Conservation (phyloP, 805 yeast genomes). For the Yarrowia sp. region DNA sequence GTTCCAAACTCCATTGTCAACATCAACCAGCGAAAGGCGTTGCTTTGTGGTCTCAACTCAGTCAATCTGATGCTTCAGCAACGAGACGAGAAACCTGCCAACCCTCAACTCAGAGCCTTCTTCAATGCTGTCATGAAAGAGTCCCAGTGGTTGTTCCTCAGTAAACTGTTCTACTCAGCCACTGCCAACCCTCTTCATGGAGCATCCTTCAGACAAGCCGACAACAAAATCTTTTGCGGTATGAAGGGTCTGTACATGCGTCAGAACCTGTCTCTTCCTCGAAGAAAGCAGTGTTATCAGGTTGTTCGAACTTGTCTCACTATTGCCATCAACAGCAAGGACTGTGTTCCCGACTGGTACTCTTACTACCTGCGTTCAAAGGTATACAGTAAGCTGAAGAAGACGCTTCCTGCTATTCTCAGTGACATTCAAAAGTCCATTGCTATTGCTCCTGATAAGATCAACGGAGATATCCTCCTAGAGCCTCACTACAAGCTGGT, state of each 20-base stretch:
- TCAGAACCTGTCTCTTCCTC: conserved; percentile 27
- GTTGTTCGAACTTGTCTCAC: conserved; percentile 42
- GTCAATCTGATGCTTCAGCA: conserved; percentile 44
- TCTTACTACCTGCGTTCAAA: conserved; percentile 59
- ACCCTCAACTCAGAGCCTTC: not conserved
- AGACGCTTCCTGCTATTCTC: conserved; percentile 41
- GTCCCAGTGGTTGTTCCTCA: conserved; percentile 55
- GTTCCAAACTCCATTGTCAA: conserved; percentile 44
- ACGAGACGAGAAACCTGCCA: not conserved
- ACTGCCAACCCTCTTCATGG: conserved; percentile 39
- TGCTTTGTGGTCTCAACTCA: conserved; percentile 76
- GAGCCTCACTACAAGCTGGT: conserved; percentile 77
- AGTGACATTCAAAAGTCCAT: conserved; percentile 43
- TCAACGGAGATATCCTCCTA: conserved; percentile 53
- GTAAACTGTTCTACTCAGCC: conserved; percentile 51
- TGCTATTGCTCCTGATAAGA: conserved; percentile 30
- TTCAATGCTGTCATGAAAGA: conserved; percentile 31
- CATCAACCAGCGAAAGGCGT: conserved; percentile 66
- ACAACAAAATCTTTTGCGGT: conserved; percentile 43
- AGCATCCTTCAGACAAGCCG: conserved; percentile 55
- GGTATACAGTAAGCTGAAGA: conserved; percentile 51
- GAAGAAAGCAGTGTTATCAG: conserved; percentile 36
- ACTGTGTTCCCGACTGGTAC: conserved; percentile 57
- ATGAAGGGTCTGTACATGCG: conserved; percentile 33
- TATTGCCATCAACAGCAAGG: conserved; percentile 48